Base-by-base conservation (phyloP, 2,329 filamentous ascomycete species). In the Blumeria graminis region DNA sequence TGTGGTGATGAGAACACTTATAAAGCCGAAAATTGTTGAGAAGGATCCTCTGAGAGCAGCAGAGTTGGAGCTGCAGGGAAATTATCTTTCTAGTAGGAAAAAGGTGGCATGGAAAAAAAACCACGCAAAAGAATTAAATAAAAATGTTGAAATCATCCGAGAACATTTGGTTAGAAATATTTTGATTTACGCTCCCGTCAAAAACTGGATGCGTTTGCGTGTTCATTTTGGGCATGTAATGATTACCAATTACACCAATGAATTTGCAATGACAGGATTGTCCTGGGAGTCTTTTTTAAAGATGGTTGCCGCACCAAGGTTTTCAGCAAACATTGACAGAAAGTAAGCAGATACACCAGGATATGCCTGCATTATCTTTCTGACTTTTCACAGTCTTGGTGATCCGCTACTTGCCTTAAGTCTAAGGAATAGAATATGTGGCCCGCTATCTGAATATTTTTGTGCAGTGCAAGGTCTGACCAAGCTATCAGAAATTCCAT, bases 171-270 rank as follows among this genome's bases (percentile, higher is more conserved):
- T 50, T 1, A 59, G 59, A 38, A 57, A 58, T 48, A 39, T 65
- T 1, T 59, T 56, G 33, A 53, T 48, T 4, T 59, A 66, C 8
- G 60, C 60, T 34, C 58, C 59, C 13, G 33, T 64, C 3, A 63
- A 61, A 35, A 58, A 57, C 32, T 61, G 61, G 60, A 65, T 67
- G 64, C 59, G 60, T 36, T 65, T 68, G 63, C 60, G 66, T 18
- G 59, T 67, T 7, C 60, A 64, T 35, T 66, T 67, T 56, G 66
- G 65, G 14, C 60, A 63, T 43, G 36, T 64, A 8, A 55, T 59
- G 34, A 55, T 68, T 1, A 57, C 33, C 14, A 55, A 58, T 11
- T 65, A 60, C 46, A 60, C 55, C 11, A 57, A 57, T 16, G 57
- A 55, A 3, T 63, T 66, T 41, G 18, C 22, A 14, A 46, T 59